phyloP scores from a whole-genome alignment of 768 basidiomycete genomes.

The Tulasnella sp. region DNA sequence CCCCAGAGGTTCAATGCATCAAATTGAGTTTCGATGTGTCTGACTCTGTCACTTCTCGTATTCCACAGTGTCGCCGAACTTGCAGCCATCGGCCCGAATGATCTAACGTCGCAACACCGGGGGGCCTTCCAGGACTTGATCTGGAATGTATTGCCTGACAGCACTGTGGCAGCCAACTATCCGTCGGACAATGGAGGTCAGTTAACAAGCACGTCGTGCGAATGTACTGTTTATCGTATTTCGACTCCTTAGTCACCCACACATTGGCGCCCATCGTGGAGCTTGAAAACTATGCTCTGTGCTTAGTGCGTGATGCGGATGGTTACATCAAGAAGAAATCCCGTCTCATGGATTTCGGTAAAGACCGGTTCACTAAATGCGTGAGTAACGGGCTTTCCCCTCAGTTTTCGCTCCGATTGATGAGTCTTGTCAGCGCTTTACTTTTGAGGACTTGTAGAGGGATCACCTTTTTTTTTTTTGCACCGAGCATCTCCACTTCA shows the following conservation, averaged over 20 bases:
- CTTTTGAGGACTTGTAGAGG: background rate
- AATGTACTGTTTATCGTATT: background rate
- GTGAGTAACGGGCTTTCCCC: background rate
- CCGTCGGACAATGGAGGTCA: background rate
- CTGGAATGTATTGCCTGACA: background rate
- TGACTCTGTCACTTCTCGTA: background rate
- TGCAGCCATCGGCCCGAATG: background rate
- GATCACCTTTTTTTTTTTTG: background rate
- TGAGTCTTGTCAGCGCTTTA: background rate
- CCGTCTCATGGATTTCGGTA: background rate
- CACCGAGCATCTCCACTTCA: background rate
- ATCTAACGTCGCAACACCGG: background rate
- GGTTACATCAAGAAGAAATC: constrained; percentile 6
- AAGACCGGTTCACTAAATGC: background rate
- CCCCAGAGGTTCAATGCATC: background rate
- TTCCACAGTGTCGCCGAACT: background rate
- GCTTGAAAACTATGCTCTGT: background rate
- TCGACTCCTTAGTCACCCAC: background rate
- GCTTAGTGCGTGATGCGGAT: background rate
- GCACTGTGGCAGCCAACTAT: background rate
- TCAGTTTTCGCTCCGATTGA: background rate
- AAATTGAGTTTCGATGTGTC: background rate
- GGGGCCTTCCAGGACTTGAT: background rate
- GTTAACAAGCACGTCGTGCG: background rate
- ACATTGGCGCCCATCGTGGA: background rate